Conservation (phyloP, 495 filamentous ascomycete species). For the Aeminium ludgeri region DNA sequence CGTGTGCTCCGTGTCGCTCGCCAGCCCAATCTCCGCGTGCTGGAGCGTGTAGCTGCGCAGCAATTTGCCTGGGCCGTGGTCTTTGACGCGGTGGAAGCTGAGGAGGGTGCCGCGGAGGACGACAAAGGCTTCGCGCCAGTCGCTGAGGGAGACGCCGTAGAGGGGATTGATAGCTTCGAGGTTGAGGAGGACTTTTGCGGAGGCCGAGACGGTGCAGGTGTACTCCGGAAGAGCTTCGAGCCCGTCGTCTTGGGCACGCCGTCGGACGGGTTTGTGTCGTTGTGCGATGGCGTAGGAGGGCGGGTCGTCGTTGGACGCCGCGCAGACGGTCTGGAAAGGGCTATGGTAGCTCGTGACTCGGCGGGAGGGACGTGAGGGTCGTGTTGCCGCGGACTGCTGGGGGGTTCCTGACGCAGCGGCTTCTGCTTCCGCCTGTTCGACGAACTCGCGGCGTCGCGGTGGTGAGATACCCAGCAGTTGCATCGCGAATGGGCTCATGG, state of each 20-base stretch:
- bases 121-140: conserved; percentile 29
- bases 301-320: conserved; percentile 7
- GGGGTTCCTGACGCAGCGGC: background rate
- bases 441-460: background rate
- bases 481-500: conserved; percentile 2
- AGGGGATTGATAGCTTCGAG: conserved; percentile 13
- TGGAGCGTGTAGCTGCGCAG: conserved; percentile 43
- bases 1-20: conserved; percentile 43
- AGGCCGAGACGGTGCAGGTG: conserved; percentile 3
- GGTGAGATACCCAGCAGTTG: background rate
- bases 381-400: background rate
- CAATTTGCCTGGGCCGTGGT: conserved; percentile 24
- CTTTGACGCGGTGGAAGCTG: conserved; percentile 34
- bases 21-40: conserved; percentile 48
- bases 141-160: conserved; percentile 4
- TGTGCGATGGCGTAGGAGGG: conserved; percentile 7
- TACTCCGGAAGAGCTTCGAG: conserved; percentile 8
- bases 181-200: conserved; percentile 7
- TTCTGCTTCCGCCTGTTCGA: background rate
- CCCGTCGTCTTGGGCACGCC: background rate
- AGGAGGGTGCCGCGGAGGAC: conserved; percentile 44
- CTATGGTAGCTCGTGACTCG: conserved; percentile 15
- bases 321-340: conserved; percentile 13
- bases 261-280: conserved; percentile 1
- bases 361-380: background rate